Conservation (phyloP, 2,329 filamentous ascomycete species). For the Didymella pinodella region DNA sequence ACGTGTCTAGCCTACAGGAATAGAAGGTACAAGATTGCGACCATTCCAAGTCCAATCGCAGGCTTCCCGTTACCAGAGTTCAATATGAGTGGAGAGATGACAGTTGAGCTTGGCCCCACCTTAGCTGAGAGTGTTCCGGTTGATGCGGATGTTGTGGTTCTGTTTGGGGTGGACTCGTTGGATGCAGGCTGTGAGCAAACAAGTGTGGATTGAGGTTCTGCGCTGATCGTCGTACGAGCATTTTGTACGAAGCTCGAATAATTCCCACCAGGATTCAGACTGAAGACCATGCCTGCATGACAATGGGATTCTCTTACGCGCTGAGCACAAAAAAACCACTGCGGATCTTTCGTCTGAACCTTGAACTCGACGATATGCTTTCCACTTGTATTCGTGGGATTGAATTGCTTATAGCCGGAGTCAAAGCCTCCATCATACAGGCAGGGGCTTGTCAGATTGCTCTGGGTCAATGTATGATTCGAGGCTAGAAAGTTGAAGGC, state of each 20-base stretch:
- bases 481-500: constrained; percentile 23
- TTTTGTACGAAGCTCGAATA: constrained; percentile 22
- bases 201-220: too few relatives aligned
- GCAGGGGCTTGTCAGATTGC: constrained; percentile 13
- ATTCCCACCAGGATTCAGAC: constrained; percentile 19
- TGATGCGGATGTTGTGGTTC: too few relatives aligned
- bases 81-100: too few relatives aligned
- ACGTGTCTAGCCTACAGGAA: too few relatives aligned
- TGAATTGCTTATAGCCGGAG: background rate
- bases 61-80: too few relatives aligned
- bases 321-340: constrained; percentile 28
- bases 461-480: constrained; percentile 27
- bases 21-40: too few relatives aligned
- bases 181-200: too few relatives aligned
- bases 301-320: constrained; percentile 15
- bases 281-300: constrained; percentile 23
- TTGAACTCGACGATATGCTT: constrained; percentile 19
- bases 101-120: too few relatives aligned
- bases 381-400: constrained; percentile 19
- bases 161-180: too few relatives aligned
- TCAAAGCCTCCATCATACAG: background rate
- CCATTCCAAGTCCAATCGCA: too few relatives aligned
- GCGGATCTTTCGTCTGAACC: constrained; percentile 11
- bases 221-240: background rate
- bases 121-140: too few relatives aligned